Evolutionary conservation across 2,329 filamentous ascomycete species (phyloP), one percentile per base, ranked within the genome.

Genomic region (Cadophora gregata): DNA sequence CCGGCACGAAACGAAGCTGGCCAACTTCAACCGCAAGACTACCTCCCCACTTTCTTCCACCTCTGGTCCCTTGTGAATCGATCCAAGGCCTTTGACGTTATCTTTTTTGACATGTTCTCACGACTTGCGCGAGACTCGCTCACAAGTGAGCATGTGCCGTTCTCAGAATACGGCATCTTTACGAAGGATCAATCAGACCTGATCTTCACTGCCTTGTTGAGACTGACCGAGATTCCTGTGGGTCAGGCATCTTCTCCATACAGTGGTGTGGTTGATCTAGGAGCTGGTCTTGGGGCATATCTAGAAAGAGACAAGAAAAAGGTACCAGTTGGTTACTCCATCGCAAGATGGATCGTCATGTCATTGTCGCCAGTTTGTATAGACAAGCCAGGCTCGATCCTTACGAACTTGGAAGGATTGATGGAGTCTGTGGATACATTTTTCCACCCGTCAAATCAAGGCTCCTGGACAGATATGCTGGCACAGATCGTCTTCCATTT

Each of bases 341-440:
- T 98, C 71, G 93, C 96, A 25, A 85, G 96, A 67, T 96, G 93
- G 90, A 92, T 98, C 66, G 89, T 96, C 62, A 95, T 95, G 87
- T 97, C 94, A 0, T 79, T 99, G 47, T 98, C 96, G 1, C 95
- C 96, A 1, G 83, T 89, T 55, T 96, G 93, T 74, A 81, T 96
- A 59, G 87, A 92, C 50, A 84, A 88, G n/a, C 84, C 90, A 33
- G 90, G 90, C 64, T 98, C 94, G 0, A 88, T 97, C 51, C 80
- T 99, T 74, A 88, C 90, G 38, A 93, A 92, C 71, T 85, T 99
- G 5, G 95, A 99, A 78, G 95, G 93, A 0, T 83, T 99, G 62
- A 91, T 99, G 72, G 92, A 98, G 78, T 96, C 94, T 2, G 91
- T 98, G 56, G 96, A 99, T 78, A 99, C 96, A 0, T 99, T 99